phyloP scores from a whole-genome alignment of 208 protist species.

The Crithidia mellificae region DNA sequence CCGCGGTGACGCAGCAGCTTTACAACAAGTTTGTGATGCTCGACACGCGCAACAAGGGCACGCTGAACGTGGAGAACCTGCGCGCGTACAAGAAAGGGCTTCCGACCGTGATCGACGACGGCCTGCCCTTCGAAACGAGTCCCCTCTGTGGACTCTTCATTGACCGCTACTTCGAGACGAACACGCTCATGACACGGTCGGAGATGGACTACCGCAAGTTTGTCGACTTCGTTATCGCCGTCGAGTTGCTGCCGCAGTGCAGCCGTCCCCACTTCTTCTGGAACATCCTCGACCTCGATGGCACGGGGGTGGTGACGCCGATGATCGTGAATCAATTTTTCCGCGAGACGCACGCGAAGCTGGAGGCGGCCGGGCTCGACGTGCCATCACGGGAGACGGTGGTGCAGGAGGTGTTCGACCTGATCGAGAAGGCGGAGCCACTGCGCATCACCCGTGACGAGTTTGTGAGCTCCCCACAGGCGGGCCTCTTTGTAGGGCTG shows the following conservation, averaged over 20 bases:
- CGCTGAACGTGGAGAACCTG: conserved; percentile 80
- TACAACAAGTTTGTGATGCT: conserved; percentile 90
- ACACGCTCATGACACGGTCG: conserved; percentile 77
- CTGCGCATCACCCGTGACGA: conserved; percentile 86
- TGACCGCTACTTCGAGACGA: conserved; percentile 91
- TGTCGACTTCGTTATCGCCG: conserved; percentile 92
- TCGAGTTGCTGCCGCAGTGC: conserved; percentile 82
- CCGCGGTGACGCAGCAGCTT: conserved; percentile 68
- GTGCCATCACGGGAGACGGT: conserved; percentile 75
- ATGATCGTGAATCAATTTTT: conserved; percentile 89
- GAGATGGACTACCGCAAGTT: conserved; percentile 94
- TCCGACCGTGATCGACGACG: conserved; percentile 83
- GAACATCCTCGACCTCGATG: conserved; percentile 87
- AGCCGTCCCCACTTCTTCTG: conserved; percentile 84
- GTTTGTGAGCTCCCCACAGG: conserved; percentile 75
- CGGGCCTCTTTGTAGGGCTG: conserved; percentile 82
- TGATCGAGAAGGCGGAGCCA: conserved; percentile 81
- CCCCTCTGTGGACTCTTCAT: conserved; percentile 87
- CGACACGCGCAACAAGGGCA: conserved; percentile 82
- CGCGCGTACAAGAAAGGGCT: conserved; percentile 85
- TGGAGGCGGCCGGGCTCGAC: conserved; percentile 64
- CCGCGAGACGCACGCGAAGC: conserved; percentile 83
- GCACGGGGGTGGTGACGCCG: conserved; percentile 63
- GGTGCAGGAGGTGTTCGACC: conserved; percentile 90
- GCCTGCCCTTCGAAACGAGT: conserved; percentile 66